Conservation (phyloP, 129 eudicot genomes). For the Apium graveolens region DNA sequence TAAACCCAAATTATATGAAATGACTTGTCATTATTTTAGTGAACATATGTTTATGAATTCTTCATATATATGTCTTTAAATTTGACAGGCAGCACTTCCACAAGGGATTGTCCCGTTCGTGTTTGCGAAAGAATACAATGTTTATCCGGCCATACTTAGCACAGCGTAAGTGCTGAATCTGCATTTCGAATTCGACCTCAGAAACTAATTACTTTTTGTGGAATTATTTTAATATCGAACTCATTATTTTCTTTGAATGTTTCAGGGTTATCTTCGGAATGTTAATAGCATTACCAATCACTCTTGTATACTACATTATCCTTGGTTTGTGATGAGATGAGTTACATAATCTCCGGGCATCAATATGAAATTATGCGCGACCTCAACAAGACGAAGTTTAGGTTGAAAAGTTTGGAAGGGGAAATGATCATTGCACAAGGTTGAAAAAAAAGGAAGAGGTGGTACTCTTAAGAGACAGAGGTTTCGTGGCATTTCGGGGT, state of each 20-base stretch:
- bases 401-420: background rate
- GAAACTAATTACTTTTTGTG: background rate
- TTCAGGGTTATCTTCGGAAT: slow-evolving; percentile 58
- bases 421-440: no score
- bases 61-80: background rate
- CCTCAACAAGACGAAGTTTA: background rate
- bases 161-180: slow-evolving; percentile 31
- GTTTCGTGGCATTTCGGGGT: background rate
- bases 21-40: background rate
- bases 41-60: background rate
- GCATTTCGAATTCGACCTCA: background rate
- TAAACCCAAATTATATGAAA: no score
- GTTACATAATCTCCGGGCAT: background rate
- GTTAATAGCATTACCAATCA: slow-evolving; percentile 49
- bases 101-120: slow-evolving; percentile 50
- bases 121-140: slow-evolving; percentile 37
- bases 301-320: slow-evolving; percentile 46
- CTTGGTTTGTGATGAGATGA: slow-evolving; percentile 22
- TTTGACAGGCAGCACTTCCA: slow-evolving; percentile 44
- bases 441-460: no score
- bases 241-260: background rate
- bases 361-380: background rate
- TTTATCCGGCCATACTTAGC: slow-evolving; percentile 39
- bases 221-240: background rate
- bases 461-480: background rate